A percentile compares a stretch with the other conserved stretches of the same genome.
These are phyloP conservation scores for Sporobolomyces roseus DNA, from an alignment of 768 basidiomycete genomes.

Conservation along the genomic window DNA sequence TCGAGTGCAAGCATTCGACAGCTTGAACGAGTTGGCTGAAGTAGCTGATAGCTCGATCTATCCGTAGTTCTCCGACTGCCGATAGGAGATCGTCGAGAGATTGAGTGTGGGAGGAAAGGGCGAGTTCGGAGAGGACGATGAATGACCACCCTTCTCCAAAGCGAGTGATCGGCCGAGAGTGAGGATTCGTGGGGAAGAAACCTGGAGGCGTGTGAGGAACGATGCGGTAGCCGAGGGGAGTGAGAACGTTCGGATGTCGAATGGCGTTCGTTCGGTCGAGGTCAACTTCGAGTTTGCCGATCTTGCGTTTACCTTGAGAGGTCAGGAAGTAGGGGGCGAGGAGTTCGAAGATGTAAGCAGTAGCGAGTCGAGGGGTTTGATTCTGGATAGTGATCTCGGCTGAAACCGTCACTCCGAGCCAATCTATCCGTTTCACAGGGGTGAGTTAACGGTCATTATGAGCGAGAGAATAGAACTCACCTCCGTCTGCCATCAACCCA, in stretches of 20 bases:
- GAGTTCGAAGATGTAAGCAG: conserved; percentile 28
- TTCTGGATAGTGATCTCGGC: conserved; percentile 8
- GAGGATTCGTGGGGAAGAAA: conserved; percentile 24
- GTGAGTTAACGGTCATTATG: too few species aligned
- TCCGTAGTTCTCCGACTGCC: conserved; percentile 37
- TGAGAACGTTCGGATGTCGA: conserved; percentile 28
- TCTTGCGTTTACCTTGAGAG: conserved; percentile 37
- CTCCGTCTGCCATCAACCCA: neutral
- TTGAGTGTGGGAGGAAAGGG: conserved; percentile 13
- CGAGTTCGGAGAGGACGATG: conserved; percentile 15
- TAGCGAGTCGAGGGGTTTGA: conserved; percentile 15
- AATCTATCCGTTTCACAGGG: too few species aligned
- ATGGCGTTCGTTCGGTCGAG: conserved; percentile 24
- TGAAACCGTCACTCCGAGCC: conserved; percentile 20
- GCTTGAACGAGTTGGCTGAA: conserved; percentile 31
- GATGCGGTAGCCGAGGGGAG: conserved; percentile 34
- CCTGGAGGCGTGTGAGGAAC: conserved; percentile 31
- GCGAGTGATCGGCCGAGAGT: conserved; percentile 3
- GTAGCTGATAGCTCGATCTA: conserved; percentile 31
- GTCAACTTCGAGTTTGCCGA: conserved; percentile 36
- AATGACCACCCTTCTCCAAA: conserved; percentile 32
- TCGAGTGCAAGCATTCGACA: conserved; percentile 27
- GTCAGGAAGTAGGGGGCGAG: conserved; percentile 39
- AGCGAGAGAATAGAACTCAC: conserved; percentile 14
- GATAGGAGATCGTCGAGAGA: conserved; percentile 28